Conservation (phyloP, 1,284 basidiomycete species). For the Apiotrichum montevideense region DNA sequence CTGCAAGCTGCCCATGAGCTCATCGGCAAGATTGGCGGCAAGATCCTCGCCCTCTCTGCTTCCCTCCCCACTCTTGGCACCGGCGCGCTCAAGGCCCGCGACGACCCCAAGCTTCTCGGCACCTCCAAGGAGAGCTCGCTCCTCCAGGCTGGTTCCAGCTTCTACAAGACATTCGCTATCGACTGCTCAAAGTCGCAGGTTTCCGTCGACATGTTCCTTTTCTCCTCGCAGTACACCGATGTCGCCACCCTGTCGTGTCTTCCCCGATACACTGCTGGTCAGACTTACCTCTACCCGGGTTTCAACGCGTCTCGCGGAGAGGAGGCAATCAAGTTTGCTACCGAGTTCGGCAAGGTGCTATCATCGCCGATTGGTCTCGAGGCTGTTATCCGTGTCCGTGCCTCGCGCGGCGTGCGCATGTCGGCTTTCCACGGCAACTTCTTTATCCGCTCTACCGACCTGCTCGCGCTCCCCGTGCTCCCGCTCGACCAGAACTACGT, state of each 20-base stretch:
- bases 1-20: conserved; percentile 94
- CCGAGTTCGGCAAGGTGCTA: conserved; percentile 89
- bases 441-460: conserved; percentile 95
- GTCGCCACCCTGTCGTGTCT: conserved; percentile 74
- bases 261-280: conserved; percentile 95
- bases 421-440: conserved; percentile 99
- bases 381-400: conserved; percentile 95
- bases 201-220: conserved; percentile 99
- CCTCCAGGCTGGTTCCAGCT: conserved; percentile 80
- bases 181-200: conserved; percentile 97
- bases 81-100: conserved; percentile 89
- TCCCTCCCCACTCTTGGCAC: conserved; percentile 82
- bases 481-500: conserved; percentile 95
- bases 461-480: conserved; percentile 92
- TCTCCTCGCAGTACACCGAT: conserved; percentile 88
- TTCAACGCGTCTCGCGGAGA: conserved; percentile 92
- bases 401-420: conserved; percentile 89
- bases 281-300: conserved; percentile 97
- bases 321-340: conserved; percentile 95
- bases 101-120: conserved; percentile 93
- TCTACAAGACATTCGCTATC: conserved; percentile 99
- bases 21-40: conserved; percentile 89
- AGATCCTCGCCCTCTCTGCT: conserved; percentile 84
- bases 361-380: conserved; percentile 94
- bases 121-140: conserved; percentile 88